These are phyloP conservation scores for Penicillium aurantiogriseum DNA, from an alignment of 2,329 filamentous ascomycete genomes.

Conservation along the genomic window DNA sequence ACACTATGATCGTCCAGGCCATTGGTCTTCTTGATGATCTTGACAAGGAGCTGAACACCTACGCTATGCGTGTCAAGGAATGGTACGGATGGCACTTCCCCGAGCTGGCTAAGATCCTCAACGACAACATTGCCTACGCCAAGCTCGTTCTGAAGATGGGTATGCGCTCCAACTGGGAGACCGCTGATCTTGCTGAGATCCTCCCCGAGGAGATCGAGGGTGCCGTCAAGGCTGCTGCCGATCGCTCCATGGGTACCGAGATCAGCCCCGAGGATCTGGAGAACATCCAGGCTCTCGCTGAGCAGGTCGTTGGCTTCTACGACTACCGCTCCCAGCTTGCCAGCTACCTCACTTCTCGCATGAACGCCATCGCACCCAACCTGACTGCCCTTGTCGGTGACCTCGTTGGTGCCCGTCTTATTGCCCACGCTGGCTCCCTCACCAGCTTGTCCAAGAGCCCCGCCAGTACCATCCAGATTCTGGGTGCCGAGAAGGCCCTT, in stretches of 20 bases:
- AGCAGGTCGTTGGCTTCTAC: slow-evolving; percentile 89
- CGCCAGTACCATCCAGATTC: slow-evolving; percentile 93
- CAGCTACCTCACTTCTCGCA: slow-evolving; percentile 84
- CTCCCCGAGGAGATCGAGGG: slow-evolving; percentile 93
- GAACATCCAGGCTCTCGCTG: slow-evolving; percentile 86
- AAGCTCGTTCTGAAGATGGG: slow-evolving; percentile 85
- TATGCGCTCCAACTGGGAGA: slow-evolving; percentile 76
- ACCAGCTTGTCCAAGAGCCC: slow-evolving; percentile 94
- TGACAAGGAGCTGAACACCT: slow-evolving; percentile 98
- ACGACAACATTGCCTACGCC: slow-evolving; percentile 94
- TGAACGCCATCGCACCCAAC: slow-evolving; percentile 96
- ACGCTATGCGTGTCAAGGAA: slow-evolving; percentile 98
- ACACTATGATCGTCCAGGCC: slow-evolving; percentile 98
- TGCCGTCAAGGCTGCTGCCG: slow-evolving; percentile 88
- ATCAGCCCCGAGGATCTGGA: slow-evolving; percentile 89
- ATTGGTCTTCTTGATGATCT: slow-evolving; percentile 91
- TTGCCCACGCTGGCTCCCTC: slow-evolving; percentile 90
- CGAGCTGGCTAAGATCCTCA: slow-evolving; percentile 93
- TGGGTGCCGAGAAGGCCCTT: slow-evolving; percentile 96
- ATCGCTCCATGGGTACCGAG: slow-evolving; percentile 98
- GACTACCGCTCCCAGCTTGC: slow-evolving; percentile 87
- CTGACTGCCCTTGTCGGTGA: slow-evolving; percentile 90
- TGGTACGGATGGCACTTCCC: slow-evolving; percentile 99
- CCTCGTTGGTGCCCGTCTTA: slow-evolving; percentile 88
- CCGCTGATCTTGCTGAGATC: slow-evolving; percentile 79